Evolutionary conservation across 768 basidiomycete species (phyloP).

Genomic region (Amanita pallidorosea): DNA sequence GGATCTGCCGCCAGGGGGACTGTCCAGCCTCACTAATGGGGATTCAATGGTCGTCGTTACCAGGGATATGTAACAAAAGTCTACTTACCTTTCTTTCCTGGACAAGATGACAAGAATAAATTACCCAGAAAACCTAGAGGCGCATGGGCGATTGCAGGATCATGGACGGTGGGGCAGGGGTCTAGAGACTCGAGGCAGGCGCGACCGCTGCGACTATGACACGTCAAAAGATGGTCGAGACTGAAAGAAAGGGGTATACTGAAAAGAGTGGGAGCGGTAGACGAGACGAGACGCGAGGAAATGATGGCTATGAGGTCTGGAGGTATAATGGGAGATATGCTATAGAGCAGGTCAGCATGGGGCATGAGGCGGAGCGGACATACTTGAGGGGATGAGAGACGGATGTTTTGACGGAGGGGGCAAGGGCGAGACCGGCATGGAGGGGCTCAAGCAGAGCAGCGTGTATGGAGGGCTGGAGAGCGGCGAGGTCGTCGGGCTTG

Average conservation of each 20-base stretch:
- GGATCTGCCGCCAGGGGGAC: slow-evolving; percentile 68
- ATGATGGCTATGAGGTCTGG: slow-evolving; percentile 43
- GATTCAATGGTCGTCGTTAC: neutral
- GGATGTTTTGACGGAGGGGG: slow-evolving; percentile 50
- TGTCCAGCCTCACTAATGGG: slow-evolving; percentile 51
- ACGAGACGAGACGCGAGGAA: slow-evolving; percentile 30
- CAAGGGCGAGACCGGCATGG: neutral
- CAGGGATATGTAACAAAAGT: slow-evolving; percentile 6
- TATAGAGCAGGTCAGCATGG: slow-evolving; percentile 16
- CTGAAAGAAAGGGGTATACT: slow-evolving; percentile 32
- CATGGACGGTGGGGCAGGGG: slow-evolving; percentile 3
- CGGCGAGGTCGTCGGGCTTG: slow-evolving; percentile 3
- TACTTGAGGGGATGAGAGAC: slow-evolving; percentile 79
- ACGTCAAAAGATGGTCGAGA: slow-evolving; percentile 26
- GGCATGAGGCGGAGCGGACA: slow-evolving; percentile 12
- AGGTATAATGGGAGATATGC: slow-evolving; percentile 59
- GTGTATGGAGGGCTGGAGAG: slow-evolving; percentile 31
- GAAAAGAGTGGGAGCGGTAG: slow-evolving; percentile 32
- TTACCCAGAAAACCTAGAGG: slow-evolving; percentile 51
- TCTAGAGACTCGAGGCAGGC: slow-evolving; percentile 10
- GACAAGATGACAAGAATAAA: slow-evolving; percentile 81
- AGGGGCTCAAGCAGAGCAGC: slow-evolving; percentile 43
- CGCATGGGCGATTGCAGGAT: neutral
- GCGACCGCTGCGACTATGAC: slow-evolving; percentile 12
- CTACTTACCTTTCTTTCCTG: slow-evolving; percentile 83